phyloP scores from a whole-genome alignment of 441 rosid species.

The Theobroma grandiflorum region DNA sequence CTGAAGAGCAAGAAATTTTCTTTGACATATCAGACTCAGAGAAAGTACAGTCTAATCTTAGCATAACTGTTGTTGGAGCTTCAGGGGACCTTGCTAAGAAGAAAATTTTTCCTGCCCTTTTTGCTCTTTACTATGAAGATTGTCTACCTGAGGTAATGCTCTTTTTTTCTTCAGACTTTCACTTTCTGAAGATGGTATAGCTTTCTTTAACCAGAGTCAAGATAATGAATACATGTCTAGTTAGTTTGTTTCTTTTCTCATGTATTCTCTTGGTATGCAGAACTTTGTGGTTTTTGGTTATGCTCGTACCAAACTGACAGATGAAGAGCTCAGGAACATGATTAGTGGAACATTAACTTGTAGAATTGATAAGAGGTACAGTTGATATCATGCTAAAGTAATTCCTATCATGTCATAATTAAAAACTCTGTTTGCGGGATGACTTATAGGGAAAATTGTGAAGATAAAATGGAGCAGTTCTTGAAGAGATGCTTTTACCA shows the following conservation, averaged over 20 bases:
- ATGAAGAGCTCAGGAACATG: conserved; percentile 80
- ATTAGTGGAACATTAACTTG: conserved; percentile 88
- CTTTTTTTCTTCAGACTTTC: conserved; percentile 7
- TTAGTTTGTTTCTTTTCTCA: conserved; percentile 17
- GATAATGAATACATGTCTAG: conserved; percentile 11
- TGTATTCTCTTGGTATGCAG: conserved; percentile 35
- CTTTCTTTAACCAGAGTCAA: not conserved
- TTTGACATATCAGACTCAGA: conserved; percentile 28
- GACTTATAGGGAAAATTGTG: conserved; percentile 75
- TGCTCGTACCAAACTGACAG: conserved; percentile 74
- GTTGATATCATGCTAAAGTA: not conserved
- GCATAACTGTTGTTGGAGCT: conserved; percentile 93
- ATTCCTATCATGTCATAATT: not conserved
- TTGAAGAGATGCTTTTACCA: conserved; percentile 85
- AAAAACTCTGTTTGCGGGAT: not conserved
- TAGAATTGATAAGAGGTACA: conserved; percentile 86
- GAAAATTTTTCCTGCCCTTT: conserved; percentile 94
- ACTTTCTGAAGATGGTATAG: not conserved
- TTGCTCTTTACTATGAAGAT: conserved; percentile 87
- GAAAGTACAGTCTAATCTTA: conserved; percentile 61
- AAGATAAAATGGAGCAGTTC: conserved; percentile 84
- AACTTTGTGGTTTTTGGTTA: conserved; percentile 79
- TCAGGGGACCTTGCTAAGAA: conserved; percentile 94
- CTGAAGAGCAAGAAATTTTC: conserved; percentile 36
- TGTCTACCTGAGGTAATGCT: conserved; percentile 68